Conservation (phyloP, 1,284 basidiomycete genomes). For the Cryptococcus jaspeensis region DNA sequence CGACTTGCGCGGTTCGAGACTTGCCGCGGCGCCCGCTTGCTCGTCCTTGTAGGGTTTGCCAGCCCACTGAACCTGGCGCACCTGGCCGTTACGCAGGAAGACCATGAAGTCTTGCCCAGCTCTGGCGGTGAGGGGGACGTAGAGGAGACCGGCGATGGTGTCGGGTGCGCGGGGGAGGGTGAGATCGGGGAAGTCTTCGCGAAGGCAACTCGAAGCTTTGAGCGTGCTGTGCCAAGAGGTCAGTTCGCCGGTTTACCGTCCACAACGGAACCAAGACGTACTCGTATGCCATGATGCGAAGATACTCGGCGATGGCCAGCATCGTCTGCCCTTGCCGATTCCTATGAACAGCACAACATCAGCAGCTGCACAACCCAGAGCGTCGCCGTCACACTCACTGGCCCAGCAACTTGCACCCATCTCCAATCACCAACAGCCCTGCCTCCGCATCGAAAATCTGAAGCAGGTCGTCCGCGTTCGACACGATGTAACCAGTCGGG, state of each 20-base stretch:
- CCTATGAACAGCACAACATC: constrained; percentile 43
- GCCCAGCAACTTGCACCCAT: constrained; percentile 81
- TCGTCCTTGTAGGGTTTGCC: constrained; percentile 67
- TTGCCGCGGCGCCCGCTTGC: constrained; percentile 40
- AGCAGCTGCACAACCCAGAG: background rate
- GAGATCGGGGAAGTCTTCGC: constrained; percentile 73
- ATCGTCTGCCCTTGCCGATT: constrained; percentile 77
- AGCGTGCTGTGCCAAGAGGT: constrained; percentile 50
- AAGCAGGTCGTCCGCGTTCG: constrained; percentile 79
- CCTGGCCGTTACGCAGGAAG: constrained; percentile 75
- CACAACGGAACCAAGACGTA: constrained; percentile 43
- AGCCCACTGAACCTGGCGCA: constrained; percentile 71
- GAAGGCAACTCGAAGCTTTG: constrained; percentile 69
- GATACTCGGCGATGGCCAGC: constrained; percentile 76
- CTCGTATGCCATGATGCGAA: constrained; percentile 74
- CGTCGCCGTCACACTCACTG: constrained; percentile 27
- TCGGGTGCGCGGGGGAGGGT: constrained; percentile 66
- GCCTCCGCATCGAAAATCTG: constrained; percentile 81
- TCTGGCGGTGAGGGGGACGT: constrained; percentile 67
- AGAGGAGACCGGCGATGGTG: constrained; percentile 73
- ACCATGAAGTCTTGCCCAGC: constrained; percentile 74
- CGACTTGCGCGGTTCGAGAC: constrained; percentile 71
- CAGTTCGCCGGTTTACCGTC: background rate
- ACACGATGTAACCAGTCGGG: constrained; percentile 80
- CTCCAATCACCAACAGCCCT: constrained; percentile 79